Percentiles rank a stretch among this genome's conserved stretches.
Conservation (phyloP, 140 eudicot species). For the Stevia rebaudiana region DNA sequence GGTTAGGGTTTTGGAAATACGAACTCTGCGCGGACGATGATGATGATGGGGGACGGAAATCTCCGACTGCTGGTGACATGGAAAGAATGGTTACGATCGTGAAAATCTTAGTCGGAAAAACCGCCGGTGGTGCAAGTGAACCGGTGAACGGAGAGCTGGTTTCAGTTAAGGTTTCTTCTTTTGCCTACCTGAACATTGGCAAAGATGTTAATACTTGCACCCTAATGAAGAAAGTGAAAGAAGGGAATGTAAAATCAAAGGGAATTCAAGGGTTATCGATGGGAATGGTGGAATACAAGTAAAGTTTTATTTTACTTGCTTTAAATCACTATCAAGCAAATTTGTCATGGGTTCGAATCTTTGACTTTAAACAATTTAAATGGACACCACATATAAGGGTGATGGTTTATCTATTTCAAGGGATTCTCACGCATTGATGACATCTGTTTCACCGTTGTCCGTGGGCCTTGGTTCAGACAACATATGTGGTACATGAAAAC, state of each 20-base stretch:
- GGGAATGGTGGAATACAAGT: no score
- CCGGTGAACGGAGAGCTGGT: slow-evolving; percentile 15
- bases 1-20: slow-evolving; percentile 36
- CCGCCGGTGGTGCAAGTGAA: slow-evolving; percentile 11
- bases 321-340: no score
- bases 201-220: neutral
- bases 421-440: no score
- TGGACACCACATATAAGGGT: no score
- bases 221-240: slow-evolving; percentile 30
- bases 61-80: slow-evolving; percentile 50
- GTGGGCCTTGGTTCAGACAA: no score
- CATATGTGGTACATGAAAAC: no score
- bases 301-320: no score
- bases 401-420: no score
- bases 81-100: slow-evolving; percentile 3
- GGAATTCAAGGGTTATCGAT: neutral
- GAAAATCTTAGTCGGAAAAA: neutral
- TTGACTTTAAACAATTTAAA: no score
- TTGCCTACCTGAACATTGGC: slow-evolving; percentile 3
- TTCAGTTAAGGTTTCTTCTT: slow-evolving; percentile 15
- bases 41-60: slow-evolving; percentile 20
- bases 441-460: no score
- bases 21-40: slow-evolving; percentile 21
- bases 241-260: slow-evolving; percentile 31
- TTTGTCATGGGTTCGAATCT: no score